phyloP scores from a whole-genome alignment of 805 yeast species.

The Lipomyces yamadae region DNA sequence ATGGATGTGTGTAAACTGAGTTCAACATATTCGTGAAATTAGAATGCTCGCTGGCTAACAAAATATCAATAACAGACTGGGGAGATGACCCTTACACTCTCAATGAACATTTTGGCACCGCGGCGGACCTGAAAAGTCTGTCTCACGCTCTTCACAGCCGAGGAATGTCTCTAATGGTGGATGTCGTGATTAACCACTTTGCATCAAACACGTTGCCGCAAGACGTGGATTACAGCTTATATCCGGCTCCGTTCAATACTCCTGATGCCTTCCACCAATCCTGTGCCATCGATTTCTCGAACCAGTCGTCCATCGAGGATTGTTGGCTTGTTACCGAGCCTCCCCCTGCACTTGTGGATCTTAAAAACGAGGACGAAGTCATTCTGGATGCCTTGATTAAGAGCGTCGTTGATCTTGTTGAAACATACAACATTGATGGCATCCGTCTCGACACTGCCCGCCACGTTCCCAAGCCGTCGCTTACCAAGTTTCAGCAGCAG shows the following conservation, averaged over 20 bases:
- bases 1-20: slow-evolving; percentile 12
- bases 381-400: slow-evolving; percentile 1
- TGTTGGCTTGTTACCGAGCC: slow-evolving; percentile 18
- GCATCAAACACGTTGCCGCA: background rate
- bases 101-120: slow-evolving; percentile 6
- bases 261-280: slow-evolving; percentile 9
- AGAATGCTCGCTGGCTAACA: background rate
- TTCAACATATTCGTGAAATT: background rate
- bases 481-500: slow-evolving; percentile 3
- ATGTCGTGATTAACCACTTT: slow-evolving; percentile 16
- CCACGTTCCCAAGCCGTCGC: slow-evolving; percentile 6
- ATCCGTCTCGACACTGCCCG: slow-evolving; percentile 22
- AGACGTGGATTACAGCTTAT: slow-evolving; percentile 8
- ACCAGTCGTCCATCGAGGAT: slow-evolving; percentile 15
- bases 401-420: background rate
- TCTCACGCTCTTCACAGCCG: slow-evolving; percentile 13
- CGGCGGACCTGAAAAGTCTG: slow-evolving; percentile 12
- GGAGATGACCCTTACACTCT: background rate
- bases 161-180: slow-evolving; percentile 22
- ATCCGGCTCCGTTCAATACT: slow-evolving; percentile 15
- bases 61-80: background rate
- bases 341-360: slow-evolving; percentile 15
- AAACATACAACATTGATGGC: slow-evolving; percentile 14
- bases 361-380: slow-evolving; percentile 1
- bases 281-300: slow-evolving; percentile 17